phyloP scores from a whole-genome alignment of 805 yeast species.

The Dipodascopsis tothii region DNA sequence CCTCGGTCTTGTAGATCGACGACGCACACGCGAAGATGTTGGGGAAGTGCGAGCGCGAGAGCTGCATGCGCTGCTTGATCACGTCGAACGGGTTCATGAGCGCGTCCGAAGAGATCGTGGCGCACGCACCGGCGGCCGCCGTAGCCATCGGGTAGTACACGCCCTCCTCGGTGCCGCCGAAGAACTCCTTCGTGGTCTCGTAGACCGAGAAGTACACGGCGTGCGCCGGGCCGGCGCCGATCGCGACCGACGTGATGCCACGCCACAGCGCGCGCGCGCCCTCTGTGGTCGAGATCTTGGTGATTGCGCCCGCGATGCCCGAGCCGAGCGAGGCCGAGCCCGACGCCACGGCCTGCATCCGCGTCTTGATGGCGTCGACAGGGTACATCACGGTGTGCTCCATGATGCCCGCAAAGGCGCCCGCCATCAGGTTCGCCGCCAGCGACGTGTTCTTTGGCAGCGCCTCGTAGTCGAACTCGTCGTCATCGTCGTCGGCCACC shows the following conservation, averaged over 20 bases:
- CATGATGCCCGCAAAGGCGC: slow-evolving; percentile 99
- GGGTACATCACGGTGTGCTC: slow-evolving; percentile 97
- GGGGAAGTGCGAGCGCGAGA: slow-evolving; percentile 29
- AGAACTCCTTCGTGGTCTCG: slow-evolving; percentile 63
- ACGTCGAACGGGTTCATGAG: slow-evolving; percentile 97
- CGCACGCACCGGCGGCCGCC: slow-evolving; percentile 81
- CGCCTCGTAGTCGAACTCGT: slow-evolving; percentile 71
- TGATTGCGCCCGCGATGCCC: slow-evolving; percentile 56
- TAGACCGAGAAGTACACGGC: slow-evolving; percentile 94
- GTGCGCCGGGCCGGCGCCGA: slow-evolving; percentile 99
- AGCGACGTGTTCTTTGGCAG: slow-evolving; percentile 81
- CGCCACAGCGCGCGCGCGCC: slow-evolving; percentile 88
- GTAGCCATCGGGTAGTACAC: slow-evolving; percentile 73
- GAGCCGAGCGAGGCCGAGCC: slow-evolving; percentile 23
- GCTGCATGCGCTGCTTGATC: slow-evolving; percentile 90
- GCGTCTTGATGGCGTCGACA: slow-evolving; percentile 87
- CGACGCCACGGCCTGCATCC: slow-evolving; percentile 62
- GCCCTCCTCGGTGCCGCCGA: slow-evolving; percentile 36
- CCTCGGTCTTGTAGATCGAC: slow-evolving; percentile 33
- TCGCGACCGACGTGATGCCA: slow-evolving; percentile 81
- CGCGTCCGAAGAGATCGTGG: slow-evolving; percentile 89
- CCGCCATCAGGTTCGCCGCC: slow-evolving; percentile 76
- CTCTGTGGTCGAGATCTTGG: slow-evolving; percentile 73
- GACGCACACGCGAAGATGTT: slow-evolving; percentile 28
- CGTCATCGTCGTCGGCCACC: slow-evolving; percentile 17